These are phyloP conservation scores for Hymenochaete sp. DNA, from an alignment of 1,284 basidiomycete genomes.

Conservation along the genomic window DNA sequence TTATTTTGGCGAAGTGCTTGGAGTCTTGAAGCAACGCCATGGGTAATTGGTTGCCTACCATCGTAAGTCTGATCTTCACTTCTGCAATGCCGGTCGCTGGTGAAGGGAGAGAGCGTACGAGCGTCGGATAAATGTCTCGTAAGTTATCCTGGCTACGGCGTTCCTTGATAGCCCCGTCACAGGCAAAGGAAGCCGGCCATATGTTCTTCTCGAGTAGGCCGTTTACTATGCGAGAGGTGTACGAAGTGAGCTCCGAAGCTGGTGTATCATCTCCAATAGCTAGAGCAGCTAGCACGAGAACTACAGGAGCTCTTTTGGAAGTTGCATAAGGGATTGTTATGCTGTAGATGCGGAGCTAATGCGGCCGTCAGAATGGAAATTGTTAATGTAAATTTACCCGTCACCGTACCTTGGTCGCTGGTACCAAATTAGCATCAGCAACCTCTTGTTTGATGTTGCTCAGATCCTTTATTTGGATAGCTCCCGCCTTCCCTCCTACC, in stretches of 20 bases:
- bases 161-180: slow-evolving; percentile 1
- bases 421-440: not conserved
- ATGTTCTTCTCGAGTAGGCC: not conserved
- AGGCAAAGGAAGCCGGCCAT: not conserved
- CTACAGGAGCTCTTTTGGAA: not conserved
- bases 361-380: not conserved
- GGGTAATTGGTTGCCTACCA: not conserved
- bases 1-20: not conserved
- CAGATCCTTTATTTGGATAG: not conserved
- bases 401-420: not conserved
- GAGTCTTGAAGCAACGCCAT: not conserved
- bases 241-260: not conserved
- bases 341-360: not conserved
- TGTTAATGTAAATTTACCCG: not conserved
- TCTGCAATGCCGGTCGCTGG: not conserved
- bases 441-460: not conserved
- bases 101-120: not conserved
- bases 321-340: not conserved
- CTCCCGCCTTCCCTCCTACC: not conserved
- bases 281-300: not conserved
- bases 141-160: not conserved
- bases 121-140: not conserved
- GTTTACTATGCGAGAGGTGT: not conserved
- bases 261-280: not conserved
- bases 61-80: not conserved